Evolutionary conservation across 495 filamentous ascomycete genomes (phyloP), one percentile per base, ranked within the genome.

Genomic region (Penicillium lividum): DNA sequence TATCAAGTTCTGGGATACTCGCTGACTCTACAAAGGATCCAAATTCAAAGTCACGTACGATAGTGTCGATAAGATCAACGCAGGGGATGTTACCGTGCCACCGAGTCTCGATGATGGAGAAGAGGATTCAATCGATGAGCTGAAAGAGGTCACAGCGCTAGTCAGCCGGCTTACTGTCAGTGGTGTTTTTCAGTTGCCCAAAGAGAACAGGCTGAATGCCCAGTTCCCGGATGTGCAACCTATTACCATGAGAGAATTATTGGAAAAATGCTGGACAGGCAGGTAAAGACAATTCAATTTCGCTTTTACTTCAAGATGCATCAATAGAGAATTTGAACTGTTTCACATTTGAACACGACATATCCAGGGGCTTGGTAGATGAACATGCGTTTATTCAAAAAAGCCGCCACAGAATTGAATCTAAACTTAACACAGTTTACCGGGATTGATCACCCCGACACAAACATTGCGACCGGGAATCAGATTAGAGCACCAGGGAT

Each of bases 11-110:
- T 46, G 3, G 1, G 0, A 4, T 47, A 33, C 16, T 36, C 3
- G 45, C 29, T 28, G 38, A 53, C 46, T 4, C 45, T 7, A n/a
- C 36, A 36, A 53, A 80, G 82, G 81, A 8, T 66, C 64, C 25
- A 78, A 82, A 57, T 83, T 84, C 60, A 61, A 73, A 8, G 78
- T 83, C 5, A 60, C 60, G 7, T 78, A 84, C 51, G 82, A 85
- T 59, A 64, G 44, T 40, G n/a, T 72, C 1, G 80, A 83, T 7
- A 76, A 77, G 51, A 64, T 85, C 31, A 66, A 71, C 42, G 45
- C 57, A 18, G 80, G 79, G 1, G 56, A 80, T 58, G 66, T 76
- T 15, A 82, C 82, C 15, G 74, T 83, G 31, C 77, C 82, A 30
- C 71, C 74, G 0, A 67, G 67, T 57, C 69, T 71, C 6, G 43